Conservation (phyloP, 1,284 basidiomycete genomes). For the Phlebopus sp. region DNA sequence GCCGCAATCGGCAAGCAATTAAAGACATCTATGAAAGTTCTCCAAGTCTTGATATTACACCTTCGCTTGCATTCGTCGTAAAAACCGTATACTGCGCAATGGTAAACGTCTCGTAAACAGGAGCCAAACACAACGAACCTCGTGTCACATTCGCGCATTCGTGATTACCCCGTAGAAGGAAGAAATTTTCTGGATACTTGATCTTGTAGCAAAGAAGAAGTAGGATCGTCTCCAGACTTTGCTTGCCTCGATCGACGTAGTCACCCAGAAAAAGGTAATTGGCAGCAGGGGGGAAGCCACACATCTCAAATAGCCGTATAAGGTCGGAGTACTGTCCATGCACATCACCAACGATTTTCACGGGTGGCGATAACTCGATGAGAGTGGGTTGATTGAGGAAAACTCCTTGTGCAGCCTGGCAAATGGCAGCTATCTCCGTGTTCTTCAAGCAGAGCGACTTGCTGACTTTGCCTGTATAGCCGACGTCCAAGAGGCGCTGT, state of each 20-base stretch:
- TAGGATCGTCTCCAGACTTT: constrained; percentile 96
- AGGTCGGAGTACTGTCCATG: constrained; percentile 99
- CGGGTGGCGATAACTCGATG: constrained; percentile 95
- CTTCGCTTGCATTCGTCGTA: constrained; percentile 99
- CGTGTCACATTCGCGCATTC: constrained; percentile 99
- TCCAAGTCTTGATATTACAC: constrained; percentile 99
- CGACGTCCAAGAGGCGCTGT: constrained; percentile 91
- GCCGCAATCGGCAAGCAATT: constrained; percentile 98
- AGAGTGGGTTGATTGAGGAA: constrained; percentile 97
- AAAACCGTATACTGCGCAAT: constrained; percentile 87
- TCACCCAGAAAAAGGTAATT: constrained; percentile 99
- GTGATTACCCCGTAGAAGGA: constrained; percentile 96
- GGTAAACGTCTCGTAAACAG: constrained; percentile 16
- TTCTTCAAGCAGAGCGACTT: constrained; percentile 98
- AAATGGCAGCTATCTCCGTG: constrained; percentile 92
- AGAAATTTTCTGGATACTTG: constrained; percentile 99
- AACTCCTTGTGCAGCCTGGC: constrained; percentile 95
- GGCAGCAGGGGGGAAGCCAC: constrained; percentile 94
- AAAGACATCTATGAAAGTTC: constrained; percentile 99
- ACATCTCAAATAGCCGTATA: constrained; percentile 99
- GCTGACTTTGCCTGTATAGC: constrained; percentile 97
- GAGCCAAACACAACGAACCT: constrained; percentile 52
- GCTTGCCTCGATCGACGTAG: constrained; percentile 98
- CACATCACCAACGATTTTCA: constrained; percentile 99
- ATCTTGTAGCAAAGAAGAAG: constrained; percentile 98